Evolutionary conservation across 2,329 filamentous ascomycete genomes (phyloP).

Genomic region (Fusarium sp.): DNA sequence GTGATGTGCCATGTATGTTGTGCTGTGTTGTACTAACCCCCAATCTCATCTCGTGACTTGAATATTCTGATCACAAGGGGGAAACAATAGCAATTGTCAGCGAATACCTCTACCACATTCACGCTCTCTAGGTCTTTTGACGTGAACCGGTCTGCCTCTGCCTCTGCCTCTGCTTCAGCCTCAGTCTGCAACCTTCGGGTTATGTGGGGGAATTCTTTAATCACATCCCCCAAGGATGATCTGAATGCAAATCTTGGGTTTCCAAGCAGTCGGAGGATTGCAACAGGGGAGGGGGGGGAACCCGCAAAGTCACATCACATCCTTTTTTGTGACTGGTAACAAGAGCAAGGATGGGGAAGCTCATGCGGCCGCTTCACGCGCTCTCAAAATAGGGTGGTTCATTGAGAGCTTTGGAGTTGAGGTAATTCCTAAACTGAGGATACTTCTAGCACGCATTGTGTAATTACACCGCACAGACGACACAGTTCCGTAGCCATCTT

Average conservation of each 20-base stretch:
- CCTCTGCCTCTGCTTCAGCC: no score
- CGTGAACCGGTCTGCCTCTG: constrained; percentile 23
- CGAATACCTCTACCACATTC: no score
- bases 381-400: background rate
- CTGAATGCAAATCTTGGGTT: constrained; percentile 43
- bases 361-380: constrained; percentile 48
- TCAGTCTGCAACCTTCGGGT: no score
- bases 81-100: no score
- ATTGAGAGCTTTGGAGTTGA: constrained; percentile 6
- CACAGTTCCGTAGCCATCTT: background rate
- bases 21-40: background rate
- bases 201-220: constrained; percentile 28
- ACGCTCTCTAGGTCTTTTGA: no score
- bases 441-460: constrained; percentile 10
- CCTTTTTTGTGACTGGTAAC: constrained; percentile 44
- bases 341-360: constrained; percentile 36
- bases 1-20: background rate
- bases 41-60: constrained; percentile 7
- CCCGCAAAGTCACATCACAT: background rate
- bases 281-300: constrained; percentile 26
- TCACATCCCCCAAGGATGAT: constrained; percentile 37
- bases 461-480: background rate
- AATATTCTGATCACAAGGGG: background rate
- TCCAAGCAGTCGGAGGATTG: constrained; percentile 42
- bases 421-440: constrained; percentile 9